phyloP scores from a whole-genome alignment of 768 basidiomycete species.

The Pleurotus tuoliensis region DNA sequence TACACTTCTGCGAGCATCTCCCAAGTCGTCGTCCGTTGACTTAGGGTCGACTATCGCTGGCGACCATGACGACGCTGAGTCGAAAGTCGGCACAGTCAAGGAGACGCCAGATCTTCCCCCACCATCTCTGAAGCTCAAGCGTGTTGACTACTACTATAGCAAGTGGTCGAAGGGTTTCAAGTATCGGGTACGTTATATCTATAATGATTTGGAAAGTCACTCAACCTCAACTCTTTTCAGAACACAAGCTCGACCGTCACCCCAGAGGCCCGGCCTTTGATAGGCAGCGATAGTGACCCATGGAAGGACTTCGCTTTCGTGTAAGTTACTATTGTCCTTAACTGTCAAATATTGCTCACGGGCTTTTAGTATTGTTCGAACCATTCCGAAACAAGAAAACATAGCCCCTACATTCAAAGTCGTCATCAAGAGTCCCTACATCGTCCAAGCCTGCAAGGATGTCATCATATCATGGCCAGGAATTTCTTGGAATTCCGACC shows the following conservation, averaged over 20 bases:
- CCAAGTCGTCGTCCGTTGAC: not conserved
- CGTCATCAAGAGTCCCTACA: constrained; percentile 54
- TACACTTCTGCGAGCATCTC: not conserved
- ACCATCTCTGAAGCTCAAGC: constrained; percentile 54
- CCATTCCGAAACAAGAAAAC: constrained; percentile 35
- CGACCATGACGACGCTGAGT: constrained; percentile 26
- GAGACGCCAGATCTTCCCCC: constrained; percentile 29
- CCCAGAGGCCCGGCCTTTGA: constrained; percentile 40
- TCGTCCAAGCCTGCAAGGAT: constrained; percentile 54
- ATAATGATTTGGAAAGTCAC: too few species aligned
- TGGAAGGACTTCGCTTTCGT: constrained; percentile 59
- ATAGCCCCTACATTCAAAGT: constrained; percentile 45
- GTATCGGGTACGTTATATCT: constrained; percentile 25
- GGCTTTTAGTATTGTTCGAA: constrained; percentile 44
- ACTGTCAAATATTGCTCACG: not conserved
- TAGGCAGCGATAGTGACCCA: constrained; percentile 41
- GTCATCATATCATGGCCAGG: constrained; percentile 57
- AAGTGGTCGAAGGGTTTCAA: constrained; percentile 55
- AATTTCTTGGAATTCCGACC: constrained; percentile 57
- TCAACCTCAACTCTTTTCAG: constrained; percentile 18
- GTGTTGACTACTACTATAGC: constrained; percentile 57
- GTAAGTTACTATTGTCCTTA: not conserved
- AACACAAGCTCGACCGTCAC: constrained; percentile 52
- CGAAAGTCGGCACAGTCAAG: constrained; percentile 28
- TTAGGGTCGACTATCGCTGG: not conserved